Evolutionary conservation across 2,329 filamentous ascomycete species (phyloP).

Genomic region (Penicillium polonicum): DNA sequence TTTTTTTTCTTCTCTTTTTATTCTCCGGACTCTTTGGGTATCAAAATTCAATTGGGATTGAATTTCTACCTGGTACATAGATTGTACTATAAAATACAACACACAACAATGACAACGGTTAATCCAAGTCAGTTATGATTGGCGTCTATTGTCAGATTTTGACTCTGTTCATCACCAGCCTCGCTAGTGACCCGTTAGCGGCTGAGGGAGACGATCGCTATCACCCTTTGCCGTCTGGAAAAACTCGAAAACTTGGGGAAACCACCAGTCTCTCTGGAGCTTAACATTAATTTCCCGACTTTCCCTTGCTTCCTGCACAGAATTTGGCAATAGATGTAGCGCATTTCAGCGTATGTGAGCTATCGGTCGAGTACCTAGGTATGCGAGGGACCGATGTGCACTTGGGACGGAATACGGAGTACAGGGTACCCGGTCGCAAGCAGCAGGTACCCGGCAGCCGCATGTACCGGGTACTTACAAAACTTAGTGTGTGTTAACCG

Average conservation of each 20-base stretch:
- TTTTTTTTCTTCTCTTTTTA: background rate
- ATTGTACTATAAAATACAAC: background rate
- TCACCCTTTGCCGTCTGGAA: conserved; percentile 14
- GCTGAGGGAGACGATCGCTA: conserved; percentile 19
- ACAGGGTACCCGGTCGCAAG: background rate
- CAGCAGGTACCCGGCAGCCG: background rate
- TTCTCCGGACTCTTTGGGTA: background rate
- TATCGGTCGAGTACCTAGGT: background rate
- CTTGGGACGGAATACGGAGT: background rate
- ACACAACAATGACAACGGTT: background rate
- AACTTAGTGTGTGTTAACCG: background rate
- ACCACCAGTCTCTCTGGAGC: background rate
- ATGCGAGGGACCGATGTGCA: conserved; percentile 8
- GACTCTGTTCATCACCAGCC: conserved; percentile 9
- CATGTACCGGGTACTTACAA: conserved; percentile 6
- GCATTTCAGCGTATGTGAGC: conserved; percentile 6
- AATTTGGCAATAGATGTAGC: background rate
- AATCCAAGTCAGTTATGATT: background rate
- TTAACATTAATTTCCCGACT: conserved; percentile 7
- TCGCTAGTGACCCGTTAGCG: conserved; percentile 17
- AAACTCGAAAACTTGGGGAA: background rate
- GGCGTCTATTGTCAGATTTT: background rate
- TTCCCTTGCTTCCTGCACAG: conserved; percentile 15
- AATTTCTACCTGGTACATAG: background rate
- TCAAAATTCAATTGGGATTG: background rate